phyloP scores from a whole-genome alignment of 2,329 filamentous ascomycete genomes.

The Alternaria angustiovoidea region DNA sequence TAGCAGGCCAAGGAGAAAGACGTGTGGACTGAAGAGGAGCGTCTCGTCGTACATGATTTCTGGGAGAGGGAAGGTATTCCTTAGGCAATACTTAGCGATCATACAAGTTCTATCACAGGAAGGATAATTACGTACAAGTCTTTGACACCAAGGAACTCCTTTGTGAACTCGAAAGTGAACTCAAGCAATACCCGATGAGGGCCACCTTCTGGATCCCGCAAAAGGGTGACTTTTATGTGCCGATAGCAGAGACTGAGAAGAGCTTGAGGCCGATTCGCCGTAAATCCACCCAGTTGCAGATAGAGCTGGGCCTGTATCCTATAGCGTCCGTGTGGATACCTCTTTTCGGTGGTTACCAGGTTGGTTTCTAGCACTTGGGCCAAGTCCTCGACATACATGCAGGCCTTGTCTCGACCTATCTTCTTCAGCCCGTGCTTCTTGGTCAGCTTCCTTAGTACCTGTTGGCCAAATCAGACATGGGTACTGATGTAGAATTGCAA shows the following conservation, averaged over 20 bases:
- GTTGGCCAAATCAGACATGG: conserved; percentile 12
- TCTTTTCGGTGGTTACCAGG: background rate
- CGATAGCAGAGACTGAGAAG: conserved; percentile 15
- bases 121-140: conserved; percentile 6
- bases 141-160: conserved; percentile 5
- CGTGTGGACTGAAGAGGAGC: conserved; percentile 44
- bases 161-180: conserved; percentile 17
- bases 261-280: conserved; percentile 1
- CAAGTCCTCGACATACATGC: conserved; percentile 14
- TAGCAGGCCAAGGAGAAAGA: conserved; percentile 43
- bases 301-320: background rate
- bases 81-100: background rate
- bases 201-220: conserved; percentile 13
- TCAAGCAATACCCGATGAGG: conserved; percentile 15
- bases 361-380: background rate
- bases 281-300: background rate
- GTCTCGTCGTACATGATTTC: conserved; percentile 46
- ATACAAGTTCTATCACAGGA: background rate
- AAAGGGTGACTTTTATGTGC: conserved; percentile 16
- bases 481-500: background rate
- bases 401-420: conserved; percentile 17
- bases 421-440: conserved; percentile 29
- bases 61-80: conserved; percentile 41
- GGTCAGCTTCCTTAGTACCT: conserved; percentile 24
- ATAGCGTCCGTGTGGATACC: background rate